These are phyloP conservation scores for Microbotryum silenes-acaulis DNA, from an alignment of 1,284 basidiomycete genomes.

Conservation along the genomic window DNA sequence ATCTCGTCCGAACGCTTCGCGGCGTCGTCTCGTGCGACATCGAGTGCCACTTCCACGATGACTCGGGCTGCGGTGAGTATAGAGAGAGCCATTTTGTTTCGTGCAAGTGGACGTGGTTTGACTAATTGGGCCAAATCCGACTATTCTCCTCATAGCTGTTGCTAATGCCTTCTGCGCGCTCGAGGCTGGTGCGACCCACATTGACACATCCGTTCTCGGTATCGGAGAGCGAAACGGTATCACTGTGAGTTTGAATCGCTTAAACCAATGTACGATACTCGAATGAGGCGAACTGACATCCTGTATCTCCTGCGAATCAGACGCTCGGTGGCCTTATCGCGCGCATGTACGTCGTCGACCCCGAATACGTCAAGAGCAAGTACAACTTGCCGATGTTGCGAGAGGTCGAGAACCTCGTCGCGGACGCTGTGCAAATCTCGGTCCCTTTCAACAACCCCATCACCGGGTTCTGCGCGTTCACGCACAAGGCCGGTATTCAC, in stretches of 20 bases:
- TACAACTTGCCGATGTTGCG: slow-evolving; percentile 96
- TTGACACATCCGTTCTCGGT: slow-evolving; percentile 88
- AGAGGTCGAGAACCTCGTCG: slow-evolving; percentile 98
- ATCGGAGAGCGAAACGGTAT: slow-evolving; percentile 99
- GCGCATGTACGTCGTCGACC: slow-evolving; percentile 62
- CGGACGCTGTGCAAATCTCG: slow-evolving; percentile 96
- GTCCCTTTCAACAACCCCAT: slow-evolving; percentile 91
- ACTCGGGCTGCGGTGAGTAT: slow-evolving; percentile 74
- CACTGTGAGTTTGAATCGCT: slow-evolving; percentile 46
- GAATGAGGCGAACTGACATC: not conserved
- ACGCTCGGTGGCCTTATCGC: slow-evolving; percentile 95
- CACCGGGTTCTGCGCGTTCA: slow-evolving; percentile 96
- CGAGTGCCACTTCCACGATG: slow-evolving; percentile 97
- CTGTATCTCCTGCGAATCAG: slow-evolving; percentile 1
- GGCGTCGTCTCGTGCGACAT: slow-evolving; percentile 96
- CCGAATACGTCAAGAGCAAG: slow-evolving; percentile 98
- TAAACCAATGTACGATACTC: not conserved
- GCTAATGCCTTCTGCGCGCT: slow-evolving; percentile 98
- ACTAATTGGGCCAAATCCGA: slow-evolving; percentile 15
- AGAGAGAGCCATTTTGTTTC: not conserved
- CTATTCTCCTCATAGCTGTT: slow-evolving; percentile 56
- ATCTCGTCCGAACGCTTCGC: slow-evolving; percentile 89
- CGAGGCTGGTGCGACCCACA: slow-evolving; percentile 97
- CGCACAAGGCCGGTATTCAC: slow-evolving; percentile 99
- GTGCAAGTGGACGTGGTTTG: not conserved